Percentiles rank a stretch among this genome's conserved stretches.
phyloP scores from a whole-genome alignment of 768 basidiomycete genomes.

The Tricholoma hemisulphureum region DNA sequence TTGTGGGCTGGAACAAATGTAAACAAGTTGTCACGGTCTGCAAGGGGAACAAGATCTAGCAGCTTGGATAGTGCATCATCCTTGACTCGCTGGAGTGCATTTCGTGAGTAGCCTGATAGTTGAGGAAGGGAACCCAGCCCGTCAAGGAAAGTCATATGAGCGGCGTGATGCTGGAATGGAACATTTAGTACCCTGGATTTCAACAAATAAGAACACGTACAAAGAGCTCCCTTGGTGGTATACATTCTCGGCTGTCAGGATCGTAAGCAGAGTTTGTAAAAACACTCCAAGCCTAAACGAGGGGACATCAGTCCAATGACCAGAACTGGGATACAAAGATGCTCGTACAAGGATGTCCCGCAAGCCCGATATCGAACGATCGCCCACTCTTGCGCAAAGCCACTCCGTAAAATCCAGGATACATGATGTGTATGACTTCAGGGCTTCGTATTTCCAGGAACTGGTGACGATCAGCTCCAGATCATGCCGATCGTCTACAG shows the following conservation, averaged over 20 bases:
- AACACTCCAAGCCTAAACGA: conserved; percentile 79
- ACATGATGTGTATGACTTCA: conserved; percentile 54
- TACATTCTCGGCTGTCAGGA: conserved; percentile 24
- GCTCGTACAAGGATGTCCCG: conserved; percentile 81
- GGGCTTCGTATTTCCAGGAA: conserved; percentile 58
- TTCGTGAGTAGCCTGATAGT: conserved; percentile 58
- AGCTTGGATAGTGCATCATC: conserved; percentile 55
- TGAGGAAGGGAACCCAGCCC: conserved; percentile 81
- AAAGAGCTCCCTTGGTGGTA: conserved; percentile 57
- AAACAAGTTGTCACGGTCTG: conserved; percentile 25
- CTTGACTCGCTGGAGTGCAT: conserved; percentile 61
- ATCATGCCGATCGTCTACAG: conserved; percentile 70
- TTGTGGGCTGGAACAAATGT: conserved; percentile 31
- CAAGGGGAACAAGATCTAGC: conserved; percentile 52
- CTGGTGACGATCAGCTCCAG: conserved; percentile 72
- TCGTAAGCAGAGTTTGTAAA: conserved; percentile 70
- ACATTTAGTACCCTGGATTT: conserved; percentile 8
- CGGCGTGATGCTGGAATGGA: conserved; percentile 75
- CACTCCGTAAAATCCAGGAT: conserved; percentile 82
- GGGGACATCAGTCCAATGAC: neutral
- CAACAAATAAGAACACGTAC: conserved; percentile 40
- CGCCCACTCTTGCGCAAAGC: conserved; percentile 62
- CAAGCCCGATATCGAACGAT: conserved; percentile 67
- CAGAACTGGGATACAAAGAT: neutral
- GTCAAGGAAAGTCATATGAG: conserved; percentile 89